A percentile compares a stretch with the other conserved stretches of the same genome.
These are phyloP conservation scores for Colletotrichum zoysiae DNA, from an alignment of 2,329 filamentous ascomycete species.

Conservation along the genomic window DNA sequence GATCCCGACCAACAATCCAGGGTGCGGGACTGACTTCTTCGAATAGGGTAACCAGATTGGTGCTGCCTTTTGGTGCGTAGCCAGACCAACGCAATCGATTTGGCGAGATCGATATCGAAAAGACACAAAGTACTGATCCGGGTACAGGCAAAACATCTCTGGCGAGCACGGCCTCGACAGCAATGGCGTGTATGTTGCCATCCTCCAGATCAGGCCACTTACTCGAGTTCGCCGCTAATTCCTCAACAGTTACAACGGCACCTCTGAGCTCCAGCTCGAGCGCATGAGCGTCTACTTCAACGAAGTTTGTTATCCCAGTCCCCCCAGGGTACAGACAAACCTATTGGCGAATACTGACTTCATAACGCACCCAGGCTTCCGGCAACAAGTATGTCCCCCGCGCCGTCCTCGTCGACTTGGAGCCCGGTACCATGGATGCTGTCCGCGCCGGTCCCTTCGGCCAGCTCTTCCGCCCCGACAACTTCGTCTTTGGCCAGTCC, in stretches of 20 bases:
- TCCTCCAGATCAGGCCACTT: constrained; percentile 27
- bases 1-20: constrained; percentile 6
- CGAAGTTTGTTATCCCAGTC: constrained; percentile 58
- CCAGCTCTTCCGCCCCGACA: constrained; percentile 99
- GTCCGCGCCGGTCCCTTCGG: constrained; percentile 98
- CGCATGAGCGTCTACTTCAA: constrained; percentile 99
- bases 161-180: constrained; percentile 97
- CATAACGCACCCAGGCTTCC: constrained; percentile 73
- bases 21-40: constrained; percentile 53
- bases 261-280: constrained; percentile 98
- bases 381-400: constrained; percentile 99
- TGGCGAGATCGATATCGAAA: constrained; percentile 30
- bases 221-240: constrained; percentile 45
- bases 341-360: constrained; percentile 36
- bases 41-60: constrained; percentile 98
- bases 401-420: constrained; percentile 98
- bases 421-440: constrained; percentile 99
- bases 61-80: constrained; percentile 95
- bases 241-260: constrained; percentile 86
- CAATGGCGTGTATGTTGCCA: constrained; percentile 85
- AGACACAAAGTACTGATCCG: constrained; percentile 54
- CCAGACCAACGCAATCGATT: constrained; percentile 10
- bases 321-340: constrained; percentile 15
- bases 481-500: constrained; percentile 99
- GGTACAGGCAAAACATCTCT: constrained; percentile 80